Evolutionary conservation across 169 alveolate species (phyloP).

Genomic region (Amoebophrya sp.): DNA sequence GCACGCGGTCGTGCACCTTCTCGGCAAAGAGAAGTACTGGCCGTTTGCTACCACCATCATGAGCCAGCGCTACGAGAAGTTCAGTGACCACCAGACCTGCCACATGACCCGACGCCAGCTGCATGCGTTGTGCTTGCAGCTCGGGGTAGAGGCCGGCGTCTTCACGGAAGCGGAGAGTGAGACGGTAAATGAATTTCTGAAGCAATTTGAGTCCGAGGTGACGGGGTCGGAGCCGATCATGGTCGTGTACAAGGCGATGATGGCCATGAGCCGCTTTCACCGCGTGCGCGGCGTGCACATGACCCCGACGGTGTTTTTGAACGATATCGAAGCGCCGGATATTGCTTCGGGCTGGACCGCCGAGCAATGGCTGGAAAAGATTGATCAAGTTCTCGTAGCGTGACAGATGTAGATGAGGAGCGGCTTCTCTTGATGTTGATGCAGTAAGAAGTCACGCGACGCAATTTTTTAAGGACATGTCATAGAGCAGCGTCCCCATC

Average conservation of each 20-base stretch:
- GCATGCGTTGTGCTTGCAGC: not conserved
- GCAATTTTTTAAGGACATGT: no score
- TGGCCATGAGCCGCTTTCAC: not conserved
- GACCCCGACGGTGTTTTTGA: not conserved
- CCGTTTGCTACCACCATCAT: not conserved
- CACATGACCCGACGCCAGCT: not conserved
- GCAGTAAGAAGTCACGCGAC: no score
- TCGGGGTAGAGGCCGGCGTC: not conserved
- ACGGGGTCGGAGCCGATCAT: no score
- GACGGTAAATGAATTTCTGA: no score
- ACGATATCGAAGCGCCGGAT: not conserved
- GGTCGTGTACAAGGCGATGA: no score
- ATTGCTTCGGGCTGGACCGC: not conserved
- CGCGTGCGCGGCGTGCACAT: not conserved
- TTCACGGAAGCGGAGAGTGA: no score
- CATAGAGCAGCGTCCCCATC: no score
- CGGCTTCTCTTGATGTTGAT: no score
- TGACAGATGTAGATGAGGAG: no score
- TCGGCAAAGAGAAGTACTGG: not conserved
- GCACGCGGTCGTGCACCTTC: not conserved
- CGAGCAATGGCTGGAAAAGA: not conserved
- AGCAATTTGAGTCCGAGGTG: no score
- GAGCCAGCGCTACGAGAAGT: not conserved
- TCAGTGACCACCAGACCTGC: not conserved
- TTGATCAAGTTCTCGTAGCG: no score